phyloP scores from a whole-genome alignment of 495 filamentous ascomycete genomes.

The Diplogelasinospora grovesii region DNA sequence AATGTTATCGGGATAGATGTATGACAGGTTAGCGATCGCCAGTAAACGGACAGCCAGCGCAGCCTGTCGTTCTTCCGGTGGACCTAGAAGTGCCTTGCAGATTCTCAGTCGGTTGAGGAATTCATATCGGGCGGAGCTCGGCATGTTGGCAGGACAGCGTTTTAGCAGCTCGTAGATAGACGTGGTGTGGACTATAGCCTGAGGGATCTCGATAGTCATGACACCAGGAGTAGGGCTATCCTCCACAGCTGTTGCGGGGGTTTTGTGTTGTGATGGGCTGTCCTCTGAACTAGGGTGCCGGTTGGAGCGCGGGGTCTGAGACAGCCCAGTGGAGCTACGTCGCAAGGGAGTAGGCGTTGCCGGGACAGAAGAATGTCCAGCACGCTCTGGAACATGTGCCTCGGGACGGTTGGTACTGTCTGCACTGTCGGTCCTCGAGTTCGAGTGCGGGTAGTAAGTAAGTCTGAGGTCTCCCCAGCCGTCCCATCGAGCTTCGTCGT shows the following conservation, averaged over 20 bases:
- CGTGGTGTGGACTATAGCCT: slow-evolving; percentile 52
- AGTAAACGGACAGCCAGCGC: slow-evolving; percentile 75
- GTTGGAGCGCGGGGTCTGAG: slow-evolving; percentile 31
- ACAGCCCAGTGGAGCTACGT: slow-evolving; percentile 35
- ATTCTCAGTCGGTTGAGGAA: slow-evolving; percentile 76
- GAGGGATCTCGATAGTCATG: slow-evolving; percentile 65
- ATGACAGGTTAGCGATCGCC: slow-evolving; percentile 87
- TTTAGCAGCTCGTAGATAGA: slow-evolving; percentile 63
- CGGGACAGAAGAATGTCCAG: slow-evolving; percentile 21
- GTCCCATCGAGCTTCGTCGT: slow-evolving; percentile 37
- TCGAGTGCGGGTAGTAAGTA: slow-evolving; percentile 41
- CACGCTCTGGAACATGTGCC: slow-evolving; percentile 6
- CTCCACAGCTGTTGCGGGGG: slow-evolving; percentile 35
- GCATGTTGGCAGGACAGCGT: slow-evolving; percentile 56
- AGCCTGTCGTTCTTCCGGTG: slow-evolving; percentile 60
- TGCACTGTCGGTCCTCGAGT: too few relatives aligned
- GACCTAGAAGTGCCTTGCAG: slow-evolving; percentile 65
- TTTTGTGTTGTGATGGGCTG: slow-evolving; percentile 28
- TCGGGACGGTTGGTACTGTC: slow-evolving; percentile 5
- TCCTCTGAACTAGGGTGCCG: slow-evolving; percentile 31
- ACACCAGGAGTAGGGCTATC: slow-evolving; percentile 44
- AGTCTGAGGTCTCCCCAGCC: slow-evolving; percentile 47
- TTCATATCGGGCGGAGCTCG: slow-evolving; percentile 71
- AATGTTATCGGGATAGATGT: slow-evolving; percentile 68
- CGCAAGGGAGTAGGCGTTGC: slow-evolving; percentile 41